Evolutionary conservation across 179 eudicot species (phyloP), one percentile per base, ranked within the genome.

Genomic region (Actinidia arguta): DNA sequence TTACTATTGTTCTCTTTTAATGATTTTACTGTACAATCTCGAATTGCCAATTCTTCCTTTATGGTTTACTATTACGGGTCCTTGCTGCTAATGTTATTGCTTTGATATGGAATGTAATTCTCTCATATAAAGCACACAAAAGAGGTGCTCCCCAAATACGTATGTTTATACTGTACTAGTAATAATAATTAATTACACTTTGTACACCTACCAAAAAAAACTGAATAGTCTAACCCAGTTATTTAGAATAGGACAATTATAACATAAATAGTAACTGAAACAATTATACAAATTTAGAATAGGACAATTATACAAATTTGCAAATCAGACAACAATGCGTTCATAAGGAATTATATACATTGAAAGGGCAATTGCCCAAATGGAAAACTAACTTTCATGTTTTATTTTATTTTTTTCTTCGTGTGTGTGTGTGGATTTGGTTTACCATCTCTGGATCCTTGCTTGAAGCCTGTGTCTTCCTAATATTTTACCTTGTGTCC

Each of bases 61-160:
- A 3, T 13, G 58, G 64, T n/a, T 64, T 72, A 61, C 17, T n/a
- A 66, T 82, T 87, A 66, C 88, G 90, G 95, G 92, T 92, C 82
- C 93, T 90, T 79, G 92, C 93, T 58, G 90, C 95, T 8, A 92
- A 90, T 83, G 86, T 92, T 56, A 80, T 91, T 48, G 88, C 93
- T 81, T 61, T 92, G 80, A 76, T 78, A 36, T 92, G 95, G 93
- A 92, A 92, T 74, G 95, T 92, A 77, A 92, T 92, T 78, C 87
- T 92, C 64, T 92, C 95, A 7, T 90, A 85, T 75, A 92, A 91
- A 89, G 93, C 95, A 82, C 93, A 92, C 84, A 90, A 88, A n/a
- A 85, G 93, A 86, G 78, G 86, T 90, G 58, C 56, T 82, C 71
- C 51, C 82, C 10, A 87, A 91, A 85, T 86, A 88, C 85, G 92